Conservation (phyloP, 108 stramenopile genomes). For the Skeletonema costatum region DNA sequence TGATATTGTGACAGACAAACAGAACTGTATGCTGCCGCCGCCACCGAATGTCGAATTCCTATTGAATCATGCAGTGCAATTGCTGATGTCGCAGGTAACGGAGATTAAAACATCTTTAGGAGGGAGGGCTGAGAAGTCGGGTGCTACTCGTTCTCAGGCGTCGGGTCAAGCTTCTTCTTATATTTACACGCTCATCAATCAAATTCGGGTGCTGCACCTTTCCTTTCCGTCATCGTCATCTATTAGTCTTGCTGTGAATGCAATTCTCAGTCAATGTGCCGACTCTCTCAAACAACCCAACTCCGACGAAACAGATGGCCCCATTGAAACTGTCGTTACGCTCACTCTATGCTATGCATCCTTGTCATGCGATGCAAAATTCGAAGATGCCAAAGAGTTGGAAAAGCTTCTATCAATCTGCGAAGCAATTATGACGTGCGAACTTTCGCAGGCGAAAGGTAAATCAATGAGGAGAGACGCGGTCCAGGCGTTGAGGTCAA, state of each 20-base stretch:
- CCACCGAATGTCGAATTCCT: slow-evolving; percentile 72
- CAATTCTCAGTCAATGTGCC: slow-evolving; percentile 34
- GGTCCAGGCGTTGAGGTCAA: slow-evolving; percentile 58
- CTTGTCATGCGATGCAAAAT: slow-evolving; percentile 66
- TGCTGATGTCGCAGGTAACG: slow-evolving; percentile 61
- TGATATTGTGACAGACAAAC: slow-evolving; percentile 64
- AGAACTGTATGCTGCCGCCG: slow-evolving; percentile 68
- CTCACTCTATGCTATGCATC: slow-evolving; percentile 63
- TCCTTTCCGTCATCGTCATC: slow-evolving; percentile 47
- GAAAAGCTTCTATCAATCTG: slow-evolving; percentile 9
- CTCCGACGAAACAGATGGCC: neutral
- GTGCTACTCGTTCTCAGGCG: slow-evolving; percentile 43
- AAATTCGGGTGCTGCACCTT: slow-evolving; percentile 49
- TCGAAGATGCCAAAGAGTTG: slow-evolving; percentile 17
- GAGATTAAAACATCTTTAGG: slow-evolving; percentile 24
- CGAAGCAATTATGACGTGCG: slow-evolving; percentile 21
- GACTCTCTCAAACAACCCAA: slow-evolving; percentile 7
- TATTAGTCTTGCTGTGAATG: slow-evolving; percentile 29
- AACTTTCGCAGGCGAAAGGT: slow-evolving; percentile 27
- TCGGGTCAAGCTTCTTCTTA: slow-evolving; percentile 37
- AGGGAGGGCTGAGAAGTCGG: slow-evolving; percentile 8
- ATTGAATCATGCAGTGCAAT: slow-evolving; percentile 60
- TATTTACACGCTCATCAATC: slow-evolving; percentile 51
- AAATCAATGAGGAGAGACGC: slow-evolving; percentile 33
- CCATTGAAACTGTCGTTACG: neutral